Conservation (phyloP, 2,329 filamentous ascomycete genomes). For the Onygenales sp. region DNA sequence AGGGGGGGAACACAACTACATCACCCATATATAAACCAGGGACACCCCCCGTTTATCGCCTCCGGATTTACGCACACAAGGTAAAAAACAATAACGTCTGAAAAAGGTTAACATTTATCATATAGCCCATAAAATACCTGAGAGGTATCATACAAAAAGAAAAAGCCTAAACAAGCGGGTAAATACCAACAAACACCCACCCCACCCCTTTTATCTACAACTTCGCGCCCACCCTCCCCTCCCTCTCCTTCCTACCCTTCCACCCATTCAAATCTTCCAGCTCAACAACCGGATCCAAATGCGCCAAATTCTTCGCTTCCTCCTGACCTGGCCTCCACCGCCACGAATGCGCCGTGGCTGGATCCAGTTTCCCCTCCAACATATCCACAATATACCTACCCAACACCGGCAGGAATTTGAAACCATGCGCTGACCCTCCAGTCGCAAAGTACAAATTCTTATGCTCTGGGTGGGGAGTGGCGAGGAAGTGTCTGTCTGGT, state of each 20-base stretch:
- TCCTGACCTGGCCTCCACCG: conserved; percentile 37
- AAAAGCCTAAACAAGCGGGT: too few species aligned
- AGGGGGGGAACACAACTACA: too few species aligned
- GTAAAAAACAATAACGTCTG: too few species aligned
- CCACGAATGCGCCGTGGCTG: conserved; percentile 33
- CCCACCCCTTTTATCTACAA: not conserved
- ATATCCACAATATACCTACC: conserved; percentile 42
- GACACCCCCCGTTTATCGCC: too few species aligned
- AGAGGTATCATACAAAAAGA: too few species aligned
- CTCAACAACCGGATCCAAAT: not conserved
- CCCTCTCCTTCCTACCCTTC: not conserved
- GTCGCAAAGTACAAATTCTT: conserved; percentile 38
- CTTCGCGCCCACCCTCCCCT: not conserved
- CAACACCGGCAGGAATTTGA: conserved; percentile 44
- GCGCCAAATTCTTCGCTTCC: conserved; percentile 27
- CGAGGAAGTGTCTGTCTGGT: conserved; percentile 44
- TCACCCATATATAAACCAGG: too few species aligned
- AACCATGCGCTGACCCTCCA: conserved; percentile 45
- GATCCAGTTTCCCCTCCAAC: conserved; percentile 37
- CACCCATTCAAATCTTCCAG: not conserved
- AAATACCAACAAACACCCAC: too few species aligned
- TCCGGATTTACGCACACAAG: too few species aligned
- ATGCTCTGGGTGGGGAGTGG: conserved; percentile 40
- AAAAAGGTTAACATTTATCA: too few species aligned
- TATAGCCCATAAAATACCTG: too few species aligned